Conservation (phyloP, 331 rosid species). For the Quercus phellos region DNA sequence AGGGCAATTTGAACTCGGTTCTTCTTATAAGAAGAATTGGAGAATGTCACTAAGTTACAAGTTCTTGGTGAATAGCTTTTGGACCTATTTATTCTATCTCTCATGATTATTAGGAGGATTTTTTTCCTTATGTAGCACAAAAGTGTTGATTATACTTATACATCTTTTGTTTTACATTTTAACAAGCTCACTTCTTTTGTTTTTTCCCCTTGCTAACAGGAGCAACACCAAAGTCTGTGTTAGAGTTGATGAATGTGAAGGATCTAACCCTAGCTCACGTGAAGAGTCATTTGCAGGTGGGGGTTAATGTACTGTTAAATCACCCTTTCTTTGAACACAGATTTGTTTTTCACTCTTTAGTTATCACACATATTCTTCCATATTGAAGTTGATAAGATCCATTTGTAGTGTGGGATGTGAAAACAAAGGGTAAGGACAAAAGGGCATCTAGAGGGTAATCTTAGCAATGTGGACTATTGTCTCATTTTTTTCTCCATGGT, state of each 20-base stretch:
- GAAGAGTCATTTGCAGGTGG: constrained; percentile 91
- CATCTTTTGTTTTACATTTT: not conserved
- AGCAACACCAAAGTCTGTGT: constrained; percentile 84
- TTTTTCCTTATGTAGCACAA: not conserved
- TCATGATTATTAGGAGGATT: not conserved
- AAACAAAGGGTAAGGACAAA: constrained; percentile 53
- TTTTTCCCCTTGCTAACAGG: constrained; percentile 31
- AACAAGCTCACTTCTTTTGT: not conserved
- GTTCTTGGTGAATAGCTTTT: not conserved
- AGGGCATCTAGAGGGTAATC: constrained; percentile 46
- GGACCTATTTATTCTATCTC: not conserved
- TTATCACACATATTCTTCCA: not conserved
- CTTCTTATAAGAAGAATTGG: too few species aligned
- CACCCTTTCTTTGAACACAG: constrained; percentile 18
- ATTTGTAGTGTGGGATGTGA: constrained; percentile 37
- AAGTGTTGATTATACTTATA: not conserved
- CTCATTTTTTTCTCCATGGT: constrained; percentile 24
- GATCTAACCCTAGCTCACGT: constrained; percentile 90
- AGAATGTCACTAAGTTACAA: too few species aligned
- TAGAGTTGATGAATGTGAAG: constrained; percentile 83
- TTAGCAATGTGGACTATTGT: constrained; percentile 34
- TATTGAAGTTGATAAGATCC: constrained; percentile 17
- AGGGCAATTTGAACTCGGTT: too few species aligned
- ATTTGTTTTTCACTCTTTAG: constrained; percentile 4
- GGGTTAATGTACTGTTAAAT: constrained; percentile 18